Conservation (phyloP, 106 monocot species). For the Dactylorhiza incarnata region DNA sequence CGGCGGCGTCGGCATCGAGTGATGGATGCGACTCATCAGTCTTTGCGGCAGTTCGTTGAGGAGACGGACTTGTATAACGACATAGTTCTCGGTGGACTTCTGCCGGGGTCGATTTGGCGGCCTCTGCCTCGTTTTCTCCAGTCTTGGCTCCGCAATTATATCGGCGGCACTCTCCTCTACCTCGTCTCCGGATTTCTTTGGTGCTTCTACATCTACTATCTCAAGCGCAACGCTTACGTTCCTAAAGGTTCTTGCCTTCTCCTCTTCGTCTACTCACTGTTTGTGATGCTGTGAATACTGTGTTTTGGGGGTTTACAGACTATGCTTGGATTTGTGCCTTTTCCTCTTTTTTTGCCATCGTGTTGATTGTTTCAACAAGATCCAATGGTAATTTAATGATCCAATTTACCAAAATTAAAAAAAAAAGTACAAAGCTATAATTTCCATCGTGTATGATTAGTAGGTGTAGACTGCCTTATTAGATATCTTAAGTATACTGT, state of each 20-base stretch:
- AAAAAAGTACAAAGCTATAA: too few species aligned
- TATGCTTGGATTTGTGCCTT: not conserved
- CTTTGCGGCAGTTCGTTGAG: constrained; percentile 41
- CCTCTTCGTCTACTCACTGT: not conserved
- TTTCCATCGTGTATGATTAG: too few species aligned
- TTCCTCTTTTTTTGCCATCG: not conserved
- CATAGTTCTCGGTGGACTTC: constrained; percentile 42
- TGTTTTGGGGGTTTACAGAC: not conserved
- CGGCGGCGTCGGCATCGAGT: not conserved
- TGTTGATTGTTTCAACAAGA: not conserved
- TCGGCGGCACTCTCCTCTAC: constrained; percentile 51
- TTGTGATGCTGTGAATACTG: not conserved
- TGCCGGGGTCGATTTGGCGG: constrained; percentile 30
- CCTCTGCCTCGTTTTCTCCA: constrained; percentile 29
- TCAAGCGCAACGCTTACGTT: constrained; percentile 47
- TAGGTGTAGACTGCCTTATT: too few species aligned
- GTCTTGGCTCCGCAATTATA: constrained; percentile 54
- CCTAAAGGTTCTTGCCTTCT: constrained; percentile 48
- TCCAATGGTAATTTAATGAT: too few species aligned
- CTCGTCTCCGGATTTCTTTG: constrained; percentile 47
- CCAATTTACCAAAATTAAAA: too few species aligned
- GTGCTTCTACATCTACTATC: constrained; percentile 60
- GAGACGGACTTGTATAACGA: constrained; percentile 51
- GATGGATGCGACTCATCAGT: constrained; percentile 20
- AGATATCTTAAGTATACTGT: too few species aligned